A percentile compares a stretch with the other conserved stretches of the same genome.
These are phyloP conservation scores for Zizania latifolia DNA, from an alignment of 176 grass and related monocot genomes.

Conservation along the genomic window DNA sequence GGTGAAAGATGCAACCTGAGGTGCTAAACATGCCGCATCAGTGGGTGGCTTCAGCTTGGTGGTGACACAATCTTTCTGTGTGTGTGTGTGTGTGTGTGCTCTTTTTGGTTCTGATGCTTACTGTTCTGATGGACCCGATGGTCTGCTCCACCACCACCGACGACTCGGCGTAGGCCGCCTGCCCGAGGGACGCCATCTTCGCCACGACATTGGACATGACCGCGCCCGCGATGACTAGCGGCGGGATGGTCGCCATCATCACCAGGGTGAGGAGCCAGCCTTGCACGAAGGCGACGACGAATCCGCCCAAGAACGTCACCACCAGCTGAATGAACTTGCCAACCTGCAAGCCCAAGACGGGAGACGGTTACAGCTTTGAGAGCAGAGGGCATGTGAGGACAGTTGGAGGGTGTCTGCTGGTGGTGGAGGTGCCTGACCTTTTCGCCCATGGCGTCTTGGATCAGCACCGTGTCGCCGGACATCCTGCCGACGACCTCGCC, in stretches of 20 bases:
- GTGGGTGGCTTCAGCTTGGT: background rate
- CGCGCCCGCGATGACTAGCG: slow-evolving; percentile 63
- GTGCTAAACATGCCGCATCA: background rate
- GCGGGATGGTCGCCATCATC: slow-evolving; percentile 85
- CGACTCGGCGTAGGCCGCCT: slow-evolving; percentile 79
- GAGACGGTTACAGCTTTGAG: background rate
- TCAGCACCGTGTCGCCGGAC: slow-evolving; percentile 94
- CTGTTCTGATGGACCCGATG: slow-evolving; percentile 87
- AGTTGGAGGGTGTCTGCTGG: background rate
- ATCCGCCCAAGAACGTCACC: slow-evolving; percentile 84
- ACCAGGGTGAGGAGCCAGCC: slow-evolving; percentile 90
- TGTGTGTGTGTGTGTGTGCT: background rate
- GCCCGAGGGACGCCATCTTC: slow-evolving; percentile 89
- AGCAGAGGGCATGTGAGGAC: background rate
- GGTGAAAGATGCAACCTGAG: slow-evolving; percentile 94
- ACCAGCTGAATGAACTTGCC: slow-evolving; percentile 90
- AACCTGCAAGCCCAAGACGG: slow-evolving; percentile 30
- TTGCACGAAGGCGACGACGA: slow-evolving; percentile 80
- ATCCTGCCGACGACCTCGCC: slow-evolving; percentile 93
- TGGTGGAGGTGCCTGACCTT: slow-evolving; percentile 43
- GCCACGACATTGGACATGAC: slow-evolving; percentile 83
- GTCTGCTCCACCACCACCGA: slow-evolving; percentile 85
- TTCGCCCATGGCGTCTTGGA: slow-evolving; percentile 99
- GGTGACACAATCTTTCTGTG: background rate
- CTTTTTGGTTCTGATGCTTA: slow-evolving; percentile 23